These are phyloP conservation scores for Amanita inopinata DNA, from an alignment of 768 basidiomycete species.

Conservation along the genomic window DNA sequence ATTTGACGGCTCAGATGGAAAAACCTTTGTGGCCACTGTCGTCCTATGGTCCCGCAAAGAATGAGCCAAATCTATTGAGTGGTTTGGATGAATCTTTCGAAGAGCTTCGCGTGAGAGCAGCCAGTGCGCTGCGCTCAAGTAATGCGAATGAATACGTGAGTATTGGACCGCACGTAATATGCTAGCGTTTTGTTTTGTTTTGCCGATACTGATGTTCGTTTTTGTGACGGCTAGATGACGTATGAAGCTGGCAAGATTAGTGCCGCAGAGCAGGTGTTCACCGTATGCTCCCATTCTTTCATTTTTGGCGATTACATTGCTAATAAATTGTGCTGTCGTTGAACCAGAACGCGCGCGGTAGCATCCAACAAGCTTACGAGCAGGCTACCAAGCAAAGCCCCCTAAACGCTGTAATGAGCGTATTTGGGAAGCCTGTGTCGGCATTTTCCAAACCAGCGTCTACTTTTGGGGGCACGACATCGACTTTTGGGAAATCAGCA, in stretches of 20 bases:
- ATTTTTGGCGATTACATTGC: background rate
- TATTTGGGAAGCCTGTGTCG: slow-evolving; percentile 14
- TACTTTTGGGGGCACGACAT: slow-evolving; percentile 25
- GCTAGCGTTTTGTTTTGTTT: background rate
- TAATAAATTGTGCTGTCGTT: background rate
- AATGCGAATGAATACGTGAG: slow-evolving; percentile 65
- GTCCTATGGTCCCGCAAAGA: slow-evolving; percentile 68
- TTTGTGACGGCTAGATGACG: slow-evolving; percentile 32
- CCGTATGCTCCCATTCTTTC: slow-evolving; percentile 19
- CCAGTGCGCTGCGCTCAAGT: slow-evolving; percentile 42
- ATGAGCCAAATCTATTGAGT: slow-evolving; percentile 54
- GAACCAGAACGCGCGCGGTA: slow-evolving; percentile 36
- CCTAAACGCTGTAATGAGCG: slow-evolving; percentile 13
- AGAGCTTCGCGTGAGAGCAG: slow-evolving; percentile 65
- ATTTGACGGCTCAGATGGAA: slow-evolving; percentile 50
- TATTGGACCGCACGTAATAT: too few relatives aligned
- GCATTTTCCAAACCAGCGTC: slow-evolving; percentile 24
- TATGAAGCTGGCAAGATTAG: slow-evolving; percentile 51
- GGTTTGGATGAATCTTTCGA: slow-evolving; percentile 70
- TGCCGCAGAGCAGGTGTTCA: slow-evolving; percentile 39
- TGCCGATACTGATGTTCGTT: background rate
- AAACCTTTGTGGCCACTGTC: slow-evolving; percentile 76
- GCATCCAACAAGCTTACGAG: slow-evolving; percentile 39
- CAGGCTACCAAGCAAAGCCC: slow-evolving; percentile 38
- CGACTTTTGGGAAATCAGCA: slow-evolving; percentile 21